Conservation (phyloP, 768 basidiomycete genomes). For the Agaricus sinodeliciosus region DNA sequence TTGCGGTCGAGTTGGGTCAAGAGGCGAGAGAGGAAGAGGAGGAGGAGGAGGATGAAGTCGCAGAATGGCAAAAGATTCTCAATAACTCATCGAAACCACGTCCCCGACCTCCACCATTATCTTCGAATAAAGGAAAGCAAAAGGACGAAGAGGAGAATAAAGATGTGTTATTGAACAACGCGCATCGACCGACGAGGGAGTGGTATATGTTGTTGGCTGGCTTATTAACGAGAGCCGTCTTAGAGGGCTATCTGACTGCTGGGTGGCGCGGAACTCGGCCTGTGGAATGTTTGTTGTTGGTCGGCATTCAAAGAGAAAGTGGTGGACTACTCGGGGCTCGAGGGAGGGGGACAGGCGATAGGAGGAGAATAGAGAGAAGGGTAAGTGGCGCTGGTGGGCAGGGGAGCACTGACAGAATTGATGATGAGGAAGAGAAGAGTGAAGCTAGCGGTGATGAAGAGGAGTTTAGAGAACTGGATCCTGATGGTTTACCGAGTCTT, state of each 20-base stretch:
- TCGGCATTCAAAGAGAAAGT: slow-evolving; percentile 38
- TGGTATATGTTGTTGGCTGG: slow-evolving; percentile 82
- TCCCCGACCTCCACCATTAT: not conserved
- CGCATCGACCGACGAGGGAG: slow-evolving; percentile 60
- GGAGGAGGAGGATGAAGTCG: not conserved
- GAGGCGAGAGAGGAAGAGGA: slow-evolving; percentile 44
- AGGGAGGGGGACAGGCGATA: not conserved
- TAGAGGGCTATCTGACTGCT: slow-evolving; percentile 80
- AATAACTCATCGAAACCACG: not conserved
- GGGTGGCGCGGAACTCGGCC: slow-evolving; percentile 74
- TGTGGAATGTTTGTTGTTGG: slow-evolving; percentile 63
- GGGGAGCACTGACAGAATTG: slow-evolving; percentile 4
- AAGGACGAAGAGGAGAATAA: slow-evolving; percentile 11
- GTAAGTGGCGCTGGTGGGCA: slow-evolving; percentile 8
- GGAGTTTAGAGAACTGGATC: slow-evolving; percentile 56
- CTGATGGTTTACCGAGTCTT: slow-evolving; percentile 69
- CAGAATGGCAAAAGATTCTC: slow-evolving; percentile 7
- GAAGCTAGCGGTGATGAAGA: slow-evolving; percentile 27
- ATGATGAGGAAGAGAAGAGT: not conserved
- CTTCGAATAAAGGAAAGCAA: not conserved
- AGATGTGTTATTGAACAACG: slow-evolving; percentile 33
- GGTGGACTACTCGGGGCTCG: no score
- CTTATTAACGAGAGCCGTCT: slow-evolving; percentile 71
- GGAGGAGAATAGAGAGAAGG: not conserved
- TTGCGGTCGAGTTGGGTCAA: slow-evolving; percentile 69